Evolutionary conservation across 345 rosid species (phyloP).

Genomic region (Rhizophora mangle): DNA sequence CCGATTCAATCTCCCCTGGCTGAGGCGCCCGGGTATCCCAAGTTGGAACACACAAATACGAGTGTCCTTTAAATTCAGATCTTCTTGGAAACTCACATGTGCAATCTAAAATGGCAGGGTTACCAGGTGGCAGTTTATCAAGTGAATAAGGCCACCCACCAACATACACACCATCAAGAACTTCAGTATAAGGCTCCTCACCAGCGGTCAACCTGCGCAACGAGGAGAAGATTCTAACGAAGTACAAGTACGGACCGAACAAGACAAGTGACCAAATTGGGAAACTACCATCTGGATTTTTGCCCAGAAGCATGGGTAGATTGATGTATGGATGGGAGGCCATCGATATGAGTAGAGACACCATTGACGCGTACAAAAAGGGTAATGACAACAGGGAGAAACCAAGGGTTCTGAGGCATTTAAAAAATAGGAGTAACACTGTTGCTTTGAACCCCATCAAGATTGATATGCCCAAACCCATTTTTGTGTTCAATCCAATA

Average conservation of each 20-base stretch:
- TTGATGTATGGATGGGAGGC: constrained; percentile 29
- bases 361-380: constrained; percentile 49
- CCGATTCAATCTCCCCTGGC: constrained; percentile 62
- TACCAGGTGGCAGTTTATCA: constrained; percentile 50
- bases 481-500: constrained; percentile 4
- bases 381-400: constrained; percentile 38
- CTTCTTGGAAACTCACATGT: constrained; percentile 65
- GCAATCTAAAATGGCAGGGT: constrained; percentile 69
- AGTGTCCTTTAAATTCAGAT: constrained; percentile 34
- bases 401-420: constrained; percentile 27
- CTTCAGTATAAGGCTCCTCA: constrained; percentile 54
- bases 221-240: constrained; percentile 44
- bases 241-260: constrained; percentile 53
- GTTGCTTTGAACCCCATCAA: constrained; percentile 41
- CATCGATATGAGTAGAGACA: constrained; percentile 30
- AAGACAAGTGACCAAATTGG: constrained; percentile 55
- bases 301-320: constrained; percentile 47
- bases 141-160: constrained; percentile 71
- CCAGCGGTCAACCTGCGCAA: constrained; percentile 42
- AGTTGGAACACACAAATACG: constrained; percentile 65
- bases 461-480: constrained; percentile 57
- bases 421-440: constrained; percentile 28
- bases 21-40: constrained; percentile 76
- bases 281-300: constrained; percentile 55
- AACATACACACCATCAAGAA: constrained; percentile 54